phyloP scores from a whole-genome alignment of 1,284 basidiomycete species.

The Pseudozyma tsukubaensis region DNA sequence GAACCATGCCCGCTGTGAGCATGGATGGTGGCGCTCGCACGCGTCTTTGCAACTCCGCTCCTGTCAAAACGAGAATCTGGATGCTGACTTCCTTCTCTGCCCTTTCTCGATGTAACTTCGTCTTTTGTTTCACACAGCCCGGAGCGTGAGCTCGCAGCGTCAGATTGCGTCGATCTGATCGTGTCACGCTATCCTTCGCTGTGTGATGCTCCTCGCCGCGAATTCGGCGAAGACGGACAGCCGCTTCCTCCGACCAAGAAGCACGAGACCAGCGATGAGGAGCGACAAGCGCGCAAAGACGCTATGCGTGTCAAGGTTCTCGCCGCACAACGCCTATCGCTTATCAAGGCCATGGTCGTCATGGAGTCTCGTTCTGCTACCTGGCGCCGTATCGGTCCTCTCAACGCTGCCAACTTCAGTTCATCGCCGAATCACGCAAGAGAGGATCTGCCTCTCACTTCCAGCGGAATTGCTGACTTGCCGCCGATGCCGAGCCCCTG shows the following conservation, averaged over 20 bases:
- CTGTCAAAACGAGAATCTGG: slow-evolving; percentile 6
- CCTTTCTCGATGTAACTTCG: neutral
- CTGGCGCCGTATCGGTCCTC: slow-evolving; percentile 43
- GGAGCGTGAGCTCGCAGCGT: slow-evolving; percentile 18
- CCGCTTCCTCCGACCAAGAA: slow-evolving; percentile 56
- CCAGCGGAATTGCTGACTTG: slow-evolving; percentile 13
- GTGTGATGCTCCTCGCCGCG: slow-evolving; percentile 42
- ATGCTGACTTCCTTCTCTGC: neutral
- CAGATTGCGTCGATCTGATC: slow-evolving; percentile 28
- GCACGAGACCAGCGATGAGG: slow-evolving; percentile 53
- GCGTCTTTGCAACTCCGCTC: neutral
- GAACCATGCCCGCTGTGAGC: neutral
- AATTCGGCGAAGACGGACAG: slow-evolving; percentile 51
- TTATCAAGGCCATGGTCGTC: slow-evolving; percentile 61
- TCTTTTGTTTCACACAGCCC: slow-evolving; percentile 17
- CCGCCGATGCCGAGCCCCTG: slow-evolving; percentile 54
- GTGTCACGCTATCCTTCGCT: slow-evolving; percentile 34
- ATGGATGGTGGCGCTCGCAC: too few relatives aligned
- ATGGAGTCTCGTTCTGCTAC: slow-evolving; percentile 48
- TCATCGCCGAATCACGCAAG: neutral
- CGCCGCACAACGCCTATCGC: slow-evolving; percentile 47
- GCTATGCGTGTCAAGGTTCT: slow-evolving; percentile 40
- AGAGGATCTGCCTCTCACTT: slow-evolving; percentile 1
- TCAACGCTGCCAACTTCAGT: slow-evolving; percentile 10
- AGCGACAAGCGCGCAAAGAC: slow-evolving; percentile 42